phyloP scores from a whole-genome alignment of 2,329 filamentous ascomycete species.

The Cladosporium sp. region DNA sequence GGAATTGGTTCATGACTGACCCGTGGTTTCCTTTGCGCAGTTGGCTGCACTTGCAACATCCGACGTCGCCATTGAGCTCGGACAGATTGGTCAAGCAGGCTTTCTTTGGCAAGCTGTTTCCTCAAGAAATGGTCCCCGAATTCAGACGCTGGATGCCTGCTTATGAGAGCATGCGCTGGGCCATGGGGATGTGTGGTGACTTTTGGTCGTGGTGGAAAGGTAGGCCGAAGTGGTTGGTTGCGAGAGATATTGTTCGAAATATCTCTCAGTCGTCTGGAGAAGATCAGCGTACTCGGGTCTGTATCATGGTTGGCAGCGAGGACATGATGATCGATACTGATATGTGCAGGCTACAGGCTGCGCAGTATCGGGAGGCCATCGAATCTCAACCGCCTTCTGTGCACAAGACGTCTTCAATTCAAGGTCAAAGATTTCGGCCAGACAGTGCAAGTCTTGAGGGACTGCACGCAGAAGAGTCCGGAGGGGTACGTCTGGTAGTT shows the following conservation, averaged over 20 bases:
- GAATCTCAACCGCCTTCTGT: no score
- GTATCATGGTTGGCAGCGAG: constrained; percentile 38
- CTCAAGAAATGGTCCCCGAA: constrained; percentile 36
- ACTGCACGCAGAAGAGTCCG: constrained; percentile 1
- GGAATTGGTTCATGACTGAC: constrained; percentile 46
- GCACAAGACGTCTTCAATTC: no score
- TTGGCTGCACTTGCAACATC: constrained; percentile 46
- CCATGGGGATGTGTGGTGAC: constrained; percentile 42
- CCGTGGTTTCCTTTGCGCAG: constrained; percentile 47
- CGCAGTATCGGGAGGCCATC: constrained; percentile 36
- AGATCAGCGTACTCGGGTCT: constrained; percentile 27
- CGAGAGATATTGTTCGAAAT: constrained; percentile 37
- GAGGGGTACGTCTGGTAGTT: constrained; percentile 39
- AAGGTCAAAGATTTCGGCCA: constrained; percentile 15
- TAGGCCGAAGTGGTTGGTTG: constrained; percentile 20
- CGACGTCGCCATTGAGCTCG: constrained; percentile 51
- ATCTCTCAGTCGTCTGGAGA: constrained; percentile 26
- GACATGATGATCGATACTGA: constrained; percentile 41
- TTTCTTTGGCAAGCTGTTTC: constrained; percentile 49
- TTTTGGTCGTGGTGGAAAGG: constrained; percentile 36
- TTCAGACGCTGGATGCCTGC: constrained; percentile 43
- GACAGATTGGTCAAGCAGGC: constrained; percentile 45
- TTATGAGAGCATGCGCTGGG: constrained; percentile 54
- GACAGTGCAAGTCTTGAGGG: constrained; percentile 29
- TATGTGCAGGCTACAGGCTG: constrained; percentile 38